A percentile compares a stretch with the other conserved stretches of the same genome.
Evolutionary conservation across 768 basidiomycete genomes (phyloP).

Genomic region (Lactarius evosmus): DNA sequence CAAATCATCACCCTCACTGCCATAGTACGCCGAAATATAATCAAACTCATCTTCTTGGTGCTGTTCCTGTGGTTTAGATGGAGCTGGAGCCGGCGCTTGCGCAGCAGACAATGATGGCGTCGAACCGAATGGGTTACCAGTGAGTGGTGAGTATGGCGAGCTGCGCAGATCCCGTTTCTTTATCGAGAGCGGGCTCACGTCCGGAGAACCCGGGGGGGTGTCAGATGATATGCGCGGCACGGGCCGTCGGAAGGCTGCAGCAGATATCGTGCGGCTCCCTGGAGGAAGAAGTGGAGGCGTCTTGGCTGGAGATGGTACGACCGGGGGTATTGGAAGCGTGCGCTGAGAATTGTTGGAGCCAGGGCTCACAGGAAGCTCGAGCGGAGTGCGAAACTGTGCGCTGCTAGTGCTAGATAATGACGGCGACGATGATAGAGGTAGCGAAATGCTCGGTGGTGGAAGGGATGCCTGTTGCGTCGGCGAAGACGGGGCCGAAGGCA

Average conservation of each 20-base stretch:
- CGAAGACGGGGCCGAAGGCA: constrained; percentile 8
- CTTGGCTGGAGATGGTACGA: constrained; percentile 31
- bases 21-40: constrained; percentile 54
- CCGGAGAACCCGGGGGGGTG: constrained; percentile 30
- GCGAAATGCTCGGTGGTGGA: constrained; percentile 14
- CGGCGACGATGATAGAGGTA: constrained; percentile 24
- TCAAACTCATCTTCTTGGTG: constrained; percentile 49
- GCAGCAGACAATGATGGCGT: constrained; percentile 9
- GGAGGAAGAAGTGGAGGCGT: constrained; percentile 37
- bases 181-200: constrained; percentile 46
- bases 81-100: constrained; percentile 12
- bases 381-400: constrained; percentile 44
- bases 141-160: constrained; percentile 39
- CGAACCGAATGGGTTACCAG: not conserved
- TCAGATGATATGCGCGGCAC: constrained; percentile 37
- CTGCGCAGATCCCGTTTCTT: constrained; percentile 49
- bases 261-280: constrained; percentile 59
- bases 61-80: constrained; percentile 20
- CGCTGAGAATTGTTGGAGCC: constrained; percentile 27
- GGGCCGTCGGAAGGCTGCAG: constrained; percentile 68
- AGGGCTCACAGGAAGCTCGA: constrained; percentile 42
- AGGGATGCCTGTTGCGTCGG: constrained; percentile 13
- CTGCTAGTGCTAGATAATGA: constrained; percentile 28
- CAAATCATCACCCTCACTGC: constrained; percentile 11
- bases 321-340: constrained; percentile 26